Percentiles rank a stretch among this genome's conserved stretches.
These are phyloP conservation scores for Lecanicillium sp. DNA, from an alignment of 2,329 filamentous ascomycete species.

Conservation along the genomic window DNA sequence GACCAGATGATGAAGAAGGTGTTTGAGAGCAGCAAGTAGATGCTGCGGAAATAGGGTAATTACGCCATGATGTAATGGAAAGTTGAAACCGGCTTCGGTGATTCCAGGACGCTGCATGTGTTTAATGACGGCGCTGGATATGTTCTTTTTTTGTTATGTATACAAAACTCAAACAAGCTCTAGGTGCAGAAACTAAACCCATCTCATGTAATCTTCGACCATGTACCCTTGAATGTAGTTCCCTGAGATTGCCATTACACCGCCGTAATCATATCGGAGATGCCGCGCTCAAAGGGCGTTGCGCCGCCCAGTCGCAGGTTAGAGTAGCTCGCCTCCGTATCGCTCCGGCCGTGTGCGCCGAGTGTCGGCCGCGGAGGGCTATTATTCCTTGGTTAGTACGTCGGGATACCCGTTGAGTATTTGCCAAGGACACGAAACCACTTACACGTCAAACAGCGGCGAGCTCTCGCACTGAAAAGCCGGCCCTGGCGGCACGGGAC, in stretches of 20 bases:
- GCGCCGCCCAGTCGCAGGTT: neutral
- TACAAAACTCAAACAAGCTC: constrained; percentile 10
- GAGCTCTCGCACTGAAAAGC: constrained; percentile 1
- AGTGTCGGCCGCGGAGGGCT: neutral
- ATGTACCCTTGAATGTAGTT: no score
- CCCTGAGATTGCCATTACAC: neutral
- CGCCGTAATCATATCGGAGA: constrained; percentile 8
- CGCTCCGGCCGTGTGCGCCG: neutral
- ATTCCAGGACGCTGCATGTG: neutral
- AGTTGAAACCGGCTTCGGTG: no score
- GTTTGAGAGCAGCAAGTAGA: constrained; percentile 69
- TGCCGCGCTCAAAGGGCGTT: constrained; percentile 4
- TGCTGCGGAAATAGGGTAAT: no score
- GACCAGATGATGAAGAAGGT: constrained; percentile 98
- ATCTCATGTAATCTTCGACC: no score
- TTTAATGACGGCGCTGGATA: neutral
- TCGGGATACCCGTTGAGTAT: no score
- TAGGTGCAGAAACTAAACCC: neutral
- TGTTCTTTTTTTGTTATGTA: constrained; percentile 2
- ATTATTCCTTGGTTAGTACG: neutral
- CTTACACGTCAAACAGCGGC: constrained; percentile 1
- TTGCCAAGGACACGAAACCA: neutral
- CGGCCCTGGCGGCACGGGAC: neutral
- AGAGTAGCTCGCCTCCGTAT: constrained; percentile 6
- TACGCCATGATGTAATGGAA: no score